Evolutionary conservation across 1,284 basidiomycete genomes (phyloP).

Genomic region (Leccinum variabile): DNA sequence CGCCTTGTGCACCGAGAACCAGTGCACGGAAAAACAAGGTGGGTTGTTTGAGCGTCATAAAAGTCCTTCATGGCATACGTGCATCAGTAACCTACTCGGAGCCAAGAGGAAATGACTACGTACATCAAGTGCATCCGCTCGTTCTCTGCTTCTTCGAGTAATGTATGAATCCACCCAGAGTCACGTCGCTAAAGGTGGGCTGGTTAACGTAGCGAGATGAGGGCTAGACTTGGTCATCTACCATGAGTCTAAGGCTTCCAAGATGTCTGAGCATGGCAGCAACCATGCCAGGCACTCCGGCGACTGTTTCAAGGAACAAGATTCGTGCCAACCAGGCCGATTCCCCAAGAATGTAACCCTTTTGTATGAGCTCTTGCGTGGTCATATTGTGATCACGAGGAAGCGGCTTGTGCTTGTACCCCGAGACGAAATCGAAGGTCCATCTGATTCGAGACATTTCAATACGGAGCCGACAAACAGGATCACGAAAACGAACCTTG

Average conservation of each 20-base stretch:
- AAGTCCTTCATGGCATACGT: constrained; percentile 58
- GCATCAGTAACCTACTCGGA: constrained; percentile 14
- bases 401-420: constrained; percentile 75
- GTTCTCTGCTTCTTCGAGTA: constrained; percentile 93
- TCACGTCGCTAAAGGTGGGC: constrained; percentile 64
- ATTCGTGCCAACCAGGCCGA: constrained; percentile 84
- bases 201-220: constrained; percentile 13
- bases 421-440: constrained; percentile 74
- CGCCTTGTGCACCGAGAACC: constrained; percentile 85
- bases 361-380: constrained; percentile 68
- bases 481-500: constrained; percentile 42
- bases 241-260: constrained; percentile 80
- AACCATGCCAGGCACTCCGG: constrained; percentile 94
- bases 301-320: constrained; percentile 87
- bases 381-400: constrained; percentile 62
- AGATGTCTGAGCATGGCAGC: constrained; percentile 86
- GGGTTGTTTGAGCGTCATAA: constrained; percentile 84
- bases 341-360: constrained; percentile 72
- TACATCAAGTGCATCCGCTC: constrained; percentile 93
- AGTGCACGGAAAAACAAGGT: constrained; percentile 76
- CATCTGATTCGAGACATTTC: constrained; percentile 40
- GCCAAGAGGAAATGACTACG: constrained; percentile 5
- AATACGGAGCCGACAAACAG: constrained; percentile 3
- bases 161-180: constrained; percentile 84
- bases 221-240: constrained; percentile 33